Percentiles rank a stretch among this genome's conserved stretches.
Conservation (phyloP, 1,284 basidiomycete genomes). For the Stygiomarasmius scandens region DNA sequence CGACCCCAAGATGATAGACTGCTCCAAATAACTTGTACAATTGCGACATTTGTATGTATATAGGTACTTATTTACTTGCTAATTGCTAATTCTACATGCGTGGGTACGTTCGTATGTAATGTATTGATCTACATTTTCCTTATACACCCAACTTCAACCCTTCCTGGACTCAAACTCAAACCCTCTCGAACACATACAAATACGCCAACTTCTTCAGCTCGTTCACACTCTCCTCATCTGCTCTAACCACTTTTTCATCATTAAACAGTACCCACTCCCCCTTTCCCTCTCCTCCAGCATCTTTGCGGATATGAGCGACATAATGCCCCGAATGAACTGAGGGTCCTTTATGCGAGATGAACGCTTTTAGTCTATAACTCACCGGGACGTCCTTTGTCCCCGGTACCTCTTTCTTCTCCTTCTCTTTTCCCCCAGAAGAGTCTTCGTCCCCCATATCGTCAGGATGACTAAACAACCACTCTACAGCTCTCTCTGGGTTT, state of each 20-base stretch:
- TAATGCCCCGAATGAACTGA: constrained; percentile 96
- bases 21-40: no score
- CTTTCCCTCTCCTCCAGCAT: no score
- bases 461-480: constrained; percentile 97
- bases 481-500: constrained; percentile 84
- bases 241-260: constrained; percentile 93
- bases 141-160: no score
- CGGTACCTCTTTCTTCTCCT: constrained; percentile 24
- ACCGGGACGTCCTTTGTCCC: constrained; percentile 73
- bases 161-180: no score
- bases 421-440: constrained; percentile 23
- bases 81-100: no score
- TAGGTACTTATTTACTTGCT: no score
- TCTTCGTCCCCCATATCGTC: constrained; percentile 75
- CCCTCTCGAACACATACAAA: constrained; percentile 83
- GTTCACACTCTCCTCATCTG: constrained; percentile 74
- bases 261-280: constrained; percentile 86
- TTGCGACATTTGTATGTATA: no score
- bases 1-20: no score
- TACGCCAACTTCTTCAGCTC: constrained; percentile 83
- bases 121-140: no score
- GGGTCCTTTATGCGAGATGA: constrained; percentile 96
- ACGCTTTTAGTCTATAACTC: constrained; percentile 82
- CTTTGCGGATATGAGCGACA: constrained; percentile 77
- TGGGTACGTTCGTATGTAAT: no score